Evolutionary conservation across 2,329 filamentous ascomycete genomes (phyloP).

Genomic region (Trichoderma koningiopsis): DNA sequence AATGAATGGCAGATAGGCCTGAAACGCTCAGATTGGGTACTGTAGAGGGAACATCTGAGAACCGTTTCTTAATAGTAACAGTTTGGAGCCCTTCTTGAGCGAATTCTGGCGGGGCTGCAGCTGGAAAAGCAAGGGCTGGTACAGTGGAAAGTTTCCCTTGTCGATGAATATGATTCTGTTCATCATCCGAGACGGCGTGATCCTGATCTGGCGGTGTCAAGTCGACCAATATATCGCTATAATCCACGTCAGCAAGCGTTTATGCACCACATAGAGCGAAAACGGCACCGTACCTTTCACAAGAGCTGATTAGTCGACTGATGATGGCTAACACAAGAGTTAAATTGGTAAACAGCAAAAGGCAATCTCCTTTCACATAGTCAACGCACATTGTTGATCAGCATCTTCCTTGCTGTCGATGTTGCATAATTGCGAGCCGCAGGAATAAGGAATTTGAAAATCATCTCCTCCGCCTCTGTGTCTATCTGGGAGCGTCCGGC

Average conservation of each 20-base stretch:
- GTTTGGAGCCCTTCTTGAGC: slow-evolving; percentile 14
- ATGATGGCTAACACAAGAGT: slow-evolving; percentile 47
- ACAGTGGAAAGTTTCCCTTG: neutral
- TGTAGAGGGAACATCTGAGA: neutral
- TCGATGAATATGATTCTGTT: neutral
- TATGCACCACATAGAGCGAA: neutral
- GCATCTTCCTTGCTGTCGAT: slow-evolving; percentile 41
- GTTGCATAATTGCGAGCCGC: slow-evolving; percentile 54
- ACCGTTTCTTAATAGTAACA: neutral
- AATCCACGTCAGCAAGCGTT: slow-evolving; percentile 22
- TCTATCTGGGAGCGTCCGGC: slow-evolving; percentile 37
- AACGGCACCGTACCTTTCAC: slow-evolving; percentile 46
- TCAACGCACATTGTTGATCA: slow-evolving; percentile 49
- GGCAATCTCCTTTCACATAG: neutral
- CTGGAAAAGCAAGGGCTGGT: neutral
- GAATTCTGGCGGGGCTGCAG: neutral
- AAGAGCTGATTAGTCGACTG: slow-evolving; percentile 53
- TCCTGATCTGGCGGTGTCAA: slow-evolving; percentile 27
- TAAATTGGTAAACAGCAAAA: neutral
- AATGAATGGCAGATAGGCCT: slow-evolving; percentile 27
- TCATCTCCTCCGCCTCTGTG: slow-evolving; percentile 31
- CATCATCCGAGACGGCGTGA: neutral
- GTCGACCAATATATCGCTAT: slow-evolving; percentile 32
- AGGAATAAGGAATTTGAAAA: slow-evolving; percentile 55
- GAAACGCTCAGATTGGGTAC: neutral